Conservation (phyloP, 1,139 yeast genomes). For the Schwanniomyces etchellsii region DNA sequence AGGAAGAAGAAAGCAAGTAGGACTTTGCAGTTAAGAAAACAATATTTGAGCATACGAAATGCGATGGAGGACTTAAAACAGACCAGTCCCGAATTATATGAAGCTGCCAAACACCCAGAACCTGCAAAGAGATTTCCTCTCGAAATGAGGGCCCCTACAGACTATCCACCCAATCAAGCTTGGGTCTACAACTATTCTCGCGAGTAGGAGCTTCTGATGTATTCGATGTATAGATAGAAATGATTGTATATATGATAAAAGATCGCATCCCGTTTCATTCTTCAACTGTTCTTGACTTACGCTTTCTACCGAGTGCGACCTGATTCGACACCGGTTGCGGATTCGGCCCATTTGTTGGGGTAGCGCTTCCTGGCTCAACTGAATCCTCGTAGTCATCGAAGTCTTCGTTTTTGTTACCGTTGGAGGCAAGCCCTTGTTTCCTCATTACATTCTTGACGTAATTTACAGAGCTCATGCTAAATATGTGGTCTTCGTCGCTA, state of each 20-base stretch:
- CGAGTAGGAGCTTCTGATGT: constrained; percentile 9
- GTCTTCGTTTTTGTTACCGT: constrained; percentile 23
- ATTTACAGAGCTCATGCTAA: constrained; percentile 73
- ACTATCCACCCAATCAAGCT: constrained; percentile 77
- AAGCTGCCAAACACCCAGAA: constrained; percentile 45
- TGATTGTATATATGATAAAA: neutral
- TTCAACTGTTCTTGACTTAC: constrained; percentile 27
- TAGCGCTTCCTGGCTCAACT: constrained; percentile 18
- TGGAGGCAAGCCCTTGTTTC: constrained; percentile 18
- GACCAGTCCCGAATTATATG: constrained; percentile 42
- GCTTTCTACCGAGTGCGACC: constrained; percentile 31
- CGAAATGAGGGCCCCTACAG: constrained; percentile 85
- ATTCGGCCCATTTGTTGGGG: constrained; percentile 5
- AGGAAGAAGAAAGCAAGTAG: constrained; percentile 43
- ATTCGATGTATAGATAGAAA: constrained; percentile 5
- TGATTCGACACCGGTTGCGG: constrained; percentile 7
- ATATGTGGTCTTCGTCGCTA: constrained; percentile 79
- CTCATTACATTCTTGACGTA: constrained; percentile 59
- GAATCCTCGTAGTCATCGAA: constrained; percentile 44
- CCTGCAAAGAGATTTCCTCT: constrained; percentile 57
- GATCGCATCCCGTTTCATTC: constrained; percentile 10
- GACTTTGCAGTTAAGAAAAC: constrained; percentile 47
- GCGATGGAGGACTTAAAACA: constrained; percentile 72
- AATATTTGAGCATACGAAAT: constrained; percentile 57
- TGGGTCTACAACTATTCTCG: constrained; percentile 65